Base-by-base conservation (phyloP, 2,329 filamentous ascomycete genomes). In the Aspergillus latus region DNA sequence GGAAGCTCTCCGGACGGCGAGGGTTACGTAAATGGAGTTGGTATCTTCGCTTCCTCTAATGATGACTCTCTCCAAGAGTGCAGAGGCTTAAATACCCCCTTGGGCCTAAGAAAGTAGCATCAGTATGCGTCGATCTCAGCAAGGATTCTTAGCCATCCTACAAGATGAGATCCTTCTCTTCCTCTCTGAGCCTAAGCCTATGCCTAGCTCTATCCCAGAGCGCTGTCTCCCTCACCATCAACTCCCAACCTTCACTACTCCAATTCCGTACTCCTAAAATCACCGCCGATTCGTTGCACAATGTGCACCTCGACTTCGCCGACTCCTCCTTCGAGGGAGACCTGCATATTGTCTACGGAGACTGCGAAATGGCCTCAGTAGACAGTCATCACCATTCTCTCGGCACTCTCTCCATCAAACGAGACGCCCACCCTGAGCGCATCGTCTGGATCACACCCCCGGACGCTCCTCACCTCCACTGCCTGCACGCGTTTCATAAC, bases 251-350 rank as follows among this genome's bases (percentile, higher is more conserved):
- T 6, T 21, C 34, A 1, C 15, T 62, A 8, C 48, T 64, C 11
- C 57, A 54, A n/a, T 68, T 74, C 43, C 69, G 69, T 52, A 69
- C 68, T 13, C 71, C 70, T 6, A 56, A 43, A 6, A 68, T 78
- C 29, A 74, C 68, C 1, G 59, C 71, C 0, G 73, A 74, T 56
- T 77, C 75, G 0, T 62, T 82, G 57, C 78, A 82, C 62, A 82
- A 82, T 61, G 69, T 82, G 30, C 74, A 81, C 43, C 66, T 82
- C 16, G 71, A 67, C 4, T 80, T 77, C 58, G 26, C 62, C 13
- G 69, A 70, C 39, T 66, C 71, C 15, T 66, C 69, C 16, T 74
- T 78, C 30, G 75, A 79, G 54, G 79, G 78, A 5, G 67, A 77
- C 13, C 55, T 81, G 7, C 69, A 70, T 2, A 60, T 80, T 26